Percentiles rank a stretch among this genome's conserved stretches.
Conservation (phyloP, 139 green algal genomes). For the Pseudopediastrum boryanum region DNA sequence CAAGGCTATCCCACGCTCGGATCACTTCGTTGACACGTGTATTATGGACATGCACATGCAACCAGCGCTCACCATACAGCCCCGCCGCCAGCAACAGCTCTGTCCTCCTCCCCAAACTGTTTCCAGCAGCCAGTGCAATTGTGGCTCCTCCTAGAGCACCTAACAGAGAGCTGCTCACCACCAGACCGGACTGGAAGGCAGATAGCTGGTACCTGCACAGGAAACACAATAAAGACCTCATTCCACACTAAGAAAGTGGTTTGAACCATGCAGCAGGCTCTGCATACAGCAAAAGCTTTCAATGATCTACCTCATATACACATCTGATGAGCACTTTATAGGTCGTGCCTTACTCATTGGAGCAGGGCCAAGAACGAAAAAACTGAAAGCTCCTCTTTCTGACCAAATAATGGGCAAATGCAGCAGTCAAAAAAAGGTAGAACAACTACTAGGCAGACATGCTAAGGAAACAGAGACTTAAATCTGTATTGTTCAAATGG, state of each 20-base stretch:
- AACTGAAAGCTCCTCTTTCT: no score
- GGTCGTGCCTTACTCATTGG: no score
- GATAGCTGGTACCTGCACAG: constrained; percentile 52
- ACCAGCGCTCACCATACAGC: constrained; percentile 64
- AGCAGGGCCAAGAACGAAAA: no score
- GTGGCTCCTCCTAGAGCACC: constrained; percentile 82
- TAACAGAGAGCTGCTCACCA: constrained; percentile 78
- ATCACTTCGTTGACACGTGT: not conserved
- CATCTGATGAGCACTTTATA: not conserved
- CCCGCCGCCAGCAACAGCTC: constrained; percentile 80
- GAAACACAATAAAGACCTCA: not conserved
- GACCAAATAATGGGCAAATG: no score
- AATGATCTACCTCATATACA: not conserved
- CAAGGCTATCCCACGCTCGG: not conserved
- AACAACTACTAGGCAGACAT: no score
- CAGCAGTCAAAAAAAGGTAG: no score
- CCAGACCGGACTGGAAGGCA: constrained; percentile 63
- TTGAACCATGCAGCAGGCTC: not conserved
- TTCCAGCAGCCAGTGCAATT: constrained; percentile 69
- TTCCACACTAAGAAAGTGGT: not conserved
- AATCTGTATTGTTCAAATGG: no score
- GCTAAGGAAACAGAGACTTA: no score
- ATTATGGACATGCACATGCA: not conserved
- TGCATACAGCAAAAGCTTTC: not conserved
- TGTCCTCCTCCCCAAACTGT: constrained; percentile 73